These are phyloP conservation scores for Scortechinia acanthostroma DNA, from an alignment of 2,329 filamentous ascomycete species.

Conservation along the genomic window DNA sequence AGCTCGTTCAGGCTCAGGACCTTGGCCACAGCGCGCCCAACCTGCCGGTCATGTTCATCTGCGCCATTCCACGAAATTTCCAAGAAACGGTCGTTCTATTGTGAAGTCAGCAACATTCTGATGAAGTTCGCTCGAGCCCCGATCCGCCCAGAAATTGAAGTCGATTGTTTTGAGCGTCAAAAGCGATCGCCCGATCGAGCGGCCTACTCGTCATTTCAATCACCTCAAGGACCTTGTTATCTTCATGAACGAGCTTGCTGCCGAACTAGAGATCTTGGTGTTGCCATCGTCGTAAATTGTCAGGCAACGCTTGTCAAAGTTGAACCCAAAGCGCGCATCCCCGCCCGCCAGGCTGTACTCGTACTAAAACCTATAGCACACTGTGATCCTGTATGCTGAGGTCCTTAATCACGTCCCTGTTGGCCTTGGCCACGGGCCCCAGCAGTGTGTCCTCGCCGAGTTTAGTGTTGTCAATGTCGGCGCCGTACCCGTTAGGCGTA, in stretches of 20 bases:
- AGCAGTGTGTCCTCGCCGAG: slow-evolving; percentile 22
- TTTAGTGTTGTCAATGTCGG: slow-evolving; percentile 25
- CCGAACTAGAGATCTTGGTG: slow-evolving; percentile 45
- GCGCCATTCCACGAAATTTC: no score
- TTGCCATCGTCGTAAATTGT: slow-evolving; percentile 48
- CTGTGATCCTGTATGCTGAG: slow-evolving; percentile 29
- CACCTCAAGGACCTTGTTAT: no score
- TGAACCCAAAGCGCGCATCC: slow-evolving; percentile 34
- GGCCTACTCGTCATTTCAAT: no score
- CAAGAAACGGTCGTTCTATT: no score
- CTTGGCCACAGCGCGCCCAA: slow-evolving; percentile 39
- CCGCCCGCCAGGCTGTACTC: slow-evolving; percentile 37
- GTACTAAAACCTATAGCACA: slow-evolving; percentile 43
- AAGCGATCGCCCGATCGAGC: no score
- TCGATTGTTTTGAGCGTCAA: no score
- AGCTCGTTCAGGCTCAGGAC: slow-evolving; percentile 34
- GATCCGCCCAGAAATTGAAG: no score
- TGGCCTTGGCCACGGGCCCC: slow-evolving; percentile 10
- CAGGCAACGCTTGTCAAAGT: slow-evolving; percentile 29
- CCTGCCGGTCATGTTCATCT: slow-evolving; percentile 51
- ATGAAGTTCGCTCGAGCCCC: no score
- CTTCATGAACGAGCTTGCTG: no score
- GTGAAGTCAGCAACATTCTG: no score
- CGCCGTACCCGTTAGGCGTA: slow-evolving; percentile 41
- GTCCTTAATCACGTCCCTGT: slow-evolving; percentile 26